Conservation (phyloP, 495 filamentous ascomycete species). For the Monascus purpureus region DNA sequence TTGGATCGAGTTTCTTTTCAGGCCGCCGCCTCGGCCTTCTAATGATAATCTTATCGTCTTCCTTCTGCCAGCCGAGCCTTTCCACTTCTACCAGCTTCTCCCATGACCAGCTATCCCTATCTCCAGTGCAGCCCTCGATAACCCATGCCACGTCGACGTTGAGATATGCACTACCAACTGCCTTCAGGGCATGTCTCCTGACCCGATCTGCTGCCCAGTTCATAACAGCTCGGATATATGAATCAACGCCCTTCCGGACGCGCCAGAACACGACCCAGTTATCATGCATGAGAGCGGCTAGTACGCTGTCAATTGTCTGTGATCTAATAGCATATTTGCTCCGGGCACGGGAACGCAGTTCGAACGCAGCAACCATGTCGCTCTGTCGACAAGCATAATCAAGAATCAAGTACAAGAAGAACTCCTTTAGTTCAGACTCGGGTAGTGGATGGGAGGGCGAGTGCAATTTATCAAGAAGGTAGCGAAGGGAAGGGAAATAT, state of each 20-base stretch:
- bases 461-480: conserved; percentile 63
- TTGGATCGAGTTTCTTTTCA: conserved; percentile 9
- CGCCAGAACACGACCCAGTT: conserved; percentile 73
- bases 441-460: conserved; percentile 43
- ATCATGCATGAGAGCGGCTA: conserved; percentile 60
- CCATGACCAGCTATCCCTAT: conserved; percentile 61
- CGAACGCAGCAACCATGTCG: conserved; percentile 60
- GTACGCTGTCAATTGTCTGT: conserved; percentile 46
- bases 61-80: conserved; percentile 69
- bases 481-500: conserved; percentile 74
- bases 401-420: conserved; percentile 66
- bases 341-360: conserved; percentile 33
- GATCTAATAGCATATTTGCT: conserved; percentile 43
- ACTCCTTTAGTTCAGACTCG: conserved; percentile 55
- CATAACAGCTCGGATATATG: conserved; percentile 60
- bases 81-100: conserved; percentile 45
- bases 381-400: conserved; percentile 76
- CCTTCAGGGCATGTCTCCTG: conserved; percentile 61
- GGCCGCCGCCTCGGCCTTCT: conserved; percentile 35
- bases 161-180: conserved; percentile 71
- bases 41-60: conserved; percentile 56
- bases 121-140: conserved; percentile 31
- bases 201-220: conserved; percentile 63
- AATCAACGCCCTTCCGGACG: conserved; percentile 56
- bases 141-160: conserved; percentile 44